phyloP scores from a whole-genome alignment of 805 yeast species.

The Candida silvatica region DNA sequence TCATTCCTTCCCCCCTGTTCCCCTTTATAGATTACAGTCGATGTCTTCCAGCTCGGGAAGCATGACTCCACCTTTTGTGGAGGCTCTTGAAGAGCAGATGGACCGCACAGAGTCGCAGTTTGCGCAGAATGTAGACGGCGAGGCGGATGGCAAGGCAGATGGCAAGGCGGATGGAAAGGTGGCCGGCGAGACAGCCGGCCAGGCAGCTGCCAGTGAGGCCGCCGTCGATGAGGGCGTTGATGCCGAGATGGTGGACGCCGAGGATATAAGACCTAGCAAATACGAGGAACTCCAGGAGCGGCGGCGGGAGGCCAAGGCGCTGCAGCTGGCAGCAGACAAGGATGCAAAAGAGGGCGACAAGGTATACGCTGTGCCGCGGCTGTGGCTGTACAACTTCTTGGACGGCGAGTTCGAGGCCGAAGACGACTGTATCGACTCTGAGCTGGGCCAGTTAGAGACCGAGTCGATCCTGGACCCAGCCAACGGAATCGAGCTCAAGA shows the following conservation, averaged over 20 bases:
- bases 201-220: no score
- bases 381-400: constrained; percentile 34
- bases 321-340: constrained; percentile 8
- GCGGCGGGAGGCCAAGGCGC: constrained; percentile 9
- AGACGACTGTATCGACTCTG: constrained; percentile 17
- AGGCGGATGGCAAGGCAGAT: no score
- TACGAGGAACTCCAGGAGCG: constrained; percentile 10
- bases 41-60: no score
- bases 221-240: no score
- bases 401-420: constrained; percentile 22
- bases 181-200: no score
- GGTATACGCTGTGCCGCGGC: constrained; percentile 39
- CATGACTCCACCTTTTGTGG: no score
- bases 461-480: constrained; percentile 32
- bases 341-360: constrained; percentile 35
- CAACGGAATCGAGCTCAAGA: constrained; percentile 28
- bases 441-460: constrained; percentile 42
- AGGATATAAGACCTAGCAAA: not conserved
- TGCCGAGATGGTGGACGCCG: not conserved
- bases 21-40: no score
- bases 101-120: no score
- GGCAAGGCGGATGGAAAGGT: no score
- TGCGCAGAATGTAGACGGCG: no score
- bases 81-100: no score
- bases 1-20: no score